Percentiles rank a stretch among this genome's conserved stretches.
Conservation (phyloP, 2,329 filamentous ascomycete species). For the Aspergillus sclerotialis region DNA sequence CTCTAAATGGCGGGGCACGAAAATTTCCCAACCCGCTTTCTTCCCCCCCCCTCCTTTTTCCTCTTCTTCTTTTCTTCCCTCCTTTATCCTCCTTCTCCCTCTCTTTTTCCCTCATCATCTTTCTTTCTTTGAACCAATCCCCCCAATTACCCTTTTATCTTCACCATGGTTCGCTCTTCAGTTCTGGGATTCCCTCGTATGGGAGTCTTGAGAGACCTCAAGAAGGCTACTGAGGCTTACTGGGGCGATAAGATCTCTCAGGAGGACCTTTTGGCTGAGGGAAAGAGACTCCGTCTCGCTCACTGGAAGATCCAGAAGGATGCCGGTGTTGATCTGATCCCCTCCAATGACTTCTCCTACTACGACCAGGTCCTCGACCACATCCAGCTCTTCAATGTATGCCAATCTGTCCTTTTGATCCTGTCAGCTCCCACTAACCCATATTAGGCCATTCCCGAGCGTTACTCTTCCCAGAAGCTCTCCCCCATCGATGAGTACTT, state of each 20-base stretch:
- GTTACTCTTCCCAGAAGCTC: constrained; percentile 86
- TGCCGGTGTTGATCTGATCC: constrained; percentile 94
- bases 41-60: constrained; percentile 2
- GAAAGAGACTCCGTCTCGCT: constrained; percentile 89
- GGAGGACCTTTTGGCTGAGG: constrained; percentile 84
- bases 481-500: constrained; percentile 94
- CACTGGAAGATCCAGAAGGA: constrained; percentile 99
- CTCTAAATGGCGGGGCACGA: neutral
- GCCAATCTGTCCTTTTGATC: constrained; percentile 29
- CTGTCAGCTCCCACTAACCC: constrained; percentile 14
- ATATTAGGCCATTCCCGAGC: constrained; percentile 73
- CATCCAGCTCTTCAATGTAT: constrained; percentile 94
- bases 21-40: neutral
- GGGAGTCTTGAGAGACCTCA: constrained; percentile 96
- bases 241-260: constrained; percentile 94
- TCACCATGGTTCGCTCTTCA: constrained; percentile 39
- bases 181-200: constrained; percentile 98
- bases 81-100: constrained; percentile 5
- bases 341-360: constrained; percentile 98
- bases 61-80: constrained; percentile 5
- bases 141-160: neutral
- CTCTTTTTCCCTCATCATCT: constrained; percentile 10
- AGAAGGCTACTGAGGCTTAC: constrained; percentile 99
- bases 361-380: constrained; percentile 98
- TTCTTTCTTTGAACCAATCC: constrained; percentile 49